Conservation (phyloP, 202 grass and related monocot species). For the Carex arenaria region DNA sequence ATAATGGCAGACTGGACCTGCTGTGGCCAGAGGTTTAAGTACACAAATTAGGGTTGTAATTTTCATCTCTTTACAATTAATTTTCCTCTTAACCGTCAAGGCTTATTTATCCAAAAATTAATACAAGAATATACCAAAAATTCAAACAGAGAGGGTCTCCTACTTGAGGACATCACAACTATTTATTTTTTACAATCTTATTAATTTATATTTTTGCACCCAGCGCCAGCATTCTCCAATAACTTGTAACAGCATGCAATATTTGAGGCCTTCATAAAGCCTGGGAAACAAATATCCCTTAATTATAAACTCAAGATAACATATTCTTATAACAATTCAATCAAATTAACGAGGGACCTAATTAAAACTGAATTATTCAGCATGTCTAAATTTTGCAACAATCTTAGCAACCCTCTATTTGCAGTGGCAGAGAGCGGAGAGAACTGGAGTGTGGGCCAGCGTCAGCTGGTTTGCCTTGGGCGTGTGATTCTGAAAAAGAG, state of each 20-base stretch:
- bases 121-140: too few species aligned
- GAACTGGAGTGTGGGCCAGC: slow-evolving; percentile 97
- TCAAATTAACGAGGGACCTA: background rate
- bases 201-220: background rate
- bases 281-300: background rate
- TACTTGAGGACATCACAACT: background rate
- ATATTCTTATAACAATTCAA: background rate
- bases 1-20: too few species aligned
- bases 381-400: background rate
- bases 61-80: too few species aligned
- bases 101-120: too few species aligned
- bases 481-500: slow-evolving; percentile 79
- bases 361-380: background rate
- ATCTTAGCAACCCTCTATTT: slow-evolving; percentile 2
- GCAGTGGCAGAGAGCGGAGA: slow-evolving; percentile 89
- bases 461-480: slow-evolving; percentile 80
- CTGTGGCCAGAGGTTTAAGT: too few species aligned
- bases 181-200: background rate
- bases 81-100: too few species aligned
- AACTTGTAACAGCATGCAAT: background rate
- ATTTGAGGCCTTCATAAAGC: background rate
- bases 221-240: background rate
- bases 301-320: background rate
- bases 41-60: too few species aligned
- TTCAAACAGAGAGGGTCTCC: too few species aligned